phyloP scores from a whole-genome alignment of 116 monocot genomes.

The Cymodocea nodosa region DNA sequence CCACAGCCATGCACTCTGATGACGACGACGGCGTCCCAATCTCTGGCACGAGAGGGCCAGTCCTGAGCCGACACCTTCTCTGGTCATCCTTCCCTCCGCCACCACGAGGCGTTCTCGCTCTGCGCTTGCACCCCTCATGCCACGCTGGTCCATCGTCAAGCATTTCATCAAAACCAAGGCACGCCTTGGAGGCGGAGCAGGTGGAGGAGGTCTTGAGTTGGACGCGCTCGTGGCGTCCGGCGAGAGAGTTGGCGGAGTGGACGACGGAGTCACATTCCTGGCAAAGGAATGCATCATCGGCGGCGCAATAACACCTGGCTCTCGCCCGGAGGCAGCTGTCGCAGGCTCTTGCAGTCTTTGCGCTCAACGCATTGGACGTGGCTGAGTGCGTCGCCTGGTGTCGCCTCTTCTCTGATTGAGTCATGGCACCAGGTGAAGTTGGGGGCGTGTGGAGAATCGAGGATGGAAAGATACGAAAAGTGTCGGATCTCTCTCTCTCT shows the following conservation, averaged over 20 bases:
- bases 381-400: conserved; percentile 5
- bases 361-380: conserved; percentile 35
- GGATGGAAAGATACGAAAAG: not conserved
- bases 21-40: conserved; percentile 22
- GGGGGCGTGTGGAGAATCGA: not conserved
- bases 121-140: conserved; percentile 45
- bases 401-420: not conserved
- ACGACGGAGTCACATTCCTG: conserved; percentile 50
- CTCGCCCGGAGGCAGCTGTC: conserved; percentile 53
- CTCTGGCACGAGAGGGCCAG: conserved; percentile 44
- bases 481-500: not conserved
- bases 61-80: not conserved
- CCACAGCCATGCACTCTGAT: conserved; percentile 7
- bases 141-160: conserved; percentile 2
- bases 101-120: conserved; percentile 42
- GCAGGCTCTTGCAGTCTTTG: conserved; percentile 48
- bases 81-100: not conserved
- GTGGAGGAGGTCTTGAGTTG: conserved; percentile 39
- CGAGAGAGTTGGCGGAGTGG: conserved; percentile 65
- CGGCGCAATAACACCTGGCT: conserved; percentile 62
- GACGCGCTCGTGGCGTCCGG: conserved; percentile 54
- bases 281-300: conserved; percentile 75
- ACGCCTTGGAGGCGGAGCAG: not conserved
- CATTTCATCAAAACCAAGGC: not conserved
- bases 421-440: not conserved